A percentile compares a stretch with the other conserved stretches of the same genome.
phyloP scores from a whole-genome alignment of 345 rosid genomes.

The Acer yangbiense region DNA sequence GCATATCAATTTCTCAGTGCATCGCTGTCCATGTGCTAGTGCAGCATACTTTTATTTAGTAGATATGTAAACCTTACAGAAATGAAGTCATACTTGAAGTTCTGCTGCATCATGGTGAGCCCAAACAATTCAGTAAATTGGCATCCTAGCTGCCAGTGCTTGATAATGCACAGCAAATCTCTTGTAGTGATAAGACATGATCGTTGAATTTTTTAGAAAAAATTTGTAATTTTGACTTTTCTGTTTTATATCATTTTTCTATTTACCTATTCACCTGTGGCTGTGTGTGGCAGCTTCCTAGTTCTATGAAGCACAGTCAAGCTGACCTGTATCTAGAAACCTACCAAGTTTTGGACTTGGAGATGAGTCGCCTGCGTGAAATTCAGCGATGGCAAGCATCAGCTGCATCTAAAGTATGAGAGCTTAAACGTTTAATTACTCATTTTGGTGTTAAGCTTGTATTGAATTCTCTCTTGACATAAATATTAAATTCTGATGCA shows the following conservation, averaged over 20 bases:
- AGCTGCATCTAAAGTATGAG: slow-evolving; percentile 81
- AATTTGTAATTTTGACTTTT: neutral
- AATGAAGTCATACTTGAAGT: neutral
- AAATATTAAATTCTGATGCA: slow-evolving; percentile 45
- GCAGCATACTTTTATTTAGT: neutral
- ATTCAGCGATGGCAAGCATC: slow-evolving; percentile 98
- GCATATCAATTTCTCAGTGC: neutral
- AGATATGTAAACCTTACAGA: neutral
- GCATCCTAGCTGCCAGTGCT: neutral
- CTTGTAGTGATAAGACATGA: slow-evolving; percentile 3
- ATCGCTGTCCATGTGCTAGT: neutral
- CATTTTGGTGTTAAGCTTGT: slow-evolving; percentile 3
- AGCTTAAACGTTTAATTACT: slow-evolving; percentile 8
- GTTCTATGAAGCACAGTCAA: slow-evolving; percentile 98
- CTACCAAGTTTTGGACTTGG: slow-evolving; percentile 98
- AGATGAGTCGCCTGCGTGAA: slow-evolving; percentile 97
- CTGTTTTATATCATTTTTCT: neutral
- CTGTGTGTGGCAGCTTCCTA: slow-evolving; percentile 78
- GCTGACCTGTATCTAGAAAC: slow-evolving; percentile 94
- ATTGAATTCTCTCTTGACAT: slow-evolving; percentile 2
- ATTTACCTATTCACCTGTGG: neutral
- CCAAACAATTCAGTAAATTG: neutral
- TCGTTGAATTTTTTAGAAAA: neutral
- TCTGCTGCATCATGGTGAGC: slow-evolving; percentile 4
- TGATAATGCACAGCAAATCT: neutral